A percentile compares a stretch with the other conserved stretches of the same genome.
Conservation (phyloP, 2,329 filamentous ascomycete species). For the Zelopaecilomyces penicillatus region DNA sequence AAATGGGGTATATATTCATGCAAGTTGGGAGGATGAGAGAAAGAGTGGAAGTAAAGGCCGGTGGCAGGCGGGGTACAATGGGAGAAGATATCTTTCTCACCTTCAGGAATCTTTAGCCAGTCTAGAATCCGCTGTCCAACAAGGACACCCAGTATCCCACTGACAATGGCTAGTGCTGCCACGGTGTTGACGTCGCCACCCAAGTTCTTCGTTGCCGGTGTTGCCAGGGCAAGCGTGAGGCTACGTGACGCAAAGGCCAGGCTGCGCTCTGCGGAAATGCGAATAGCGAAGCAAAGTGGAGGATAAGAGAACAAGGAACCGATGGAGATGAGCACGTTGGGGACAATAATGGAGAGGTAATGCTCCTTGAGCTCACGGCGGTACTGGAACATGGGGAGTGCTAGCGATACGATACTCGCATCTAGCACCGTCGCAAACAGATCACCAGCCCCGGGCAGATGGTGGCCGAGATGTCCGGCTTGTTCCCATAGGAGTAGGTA, state of each 20-base stretch:
- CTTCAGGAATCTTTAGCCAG: conserved; percentile 44
- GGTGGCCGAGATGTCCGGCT: background rate
- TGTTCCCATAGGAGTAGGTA: conserved; percentile 42
- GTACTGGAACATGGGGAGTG: conserved; percentile 54
- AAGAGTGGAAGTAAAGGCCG: too few relatives aligned
- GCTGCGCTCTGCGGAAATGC: conserved; percentile 28
- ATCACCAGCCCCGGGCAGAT: conserved; percentile 47
- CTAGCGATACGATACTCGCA: conserved; percentile 49
- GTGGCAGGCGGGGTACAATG: too few relatives aligned
- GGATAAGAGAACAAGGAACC: conserved; percentile 51
- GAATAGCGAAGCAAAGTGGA: conserved; percentile 42
- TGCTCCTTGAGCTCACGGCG: conserved; percentile 45
- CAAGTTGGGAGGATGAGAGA: too few relatives aligned
- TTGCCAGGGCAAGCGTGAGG: conserved; percentile 52
- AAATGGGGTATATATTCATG: too few relatives aligned
- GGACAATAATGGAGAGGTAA: conserved; percentile 45
- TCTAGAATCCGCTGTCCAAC: conserved; percentile 42
- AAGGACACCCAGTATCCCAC: conserved; percentile 49
- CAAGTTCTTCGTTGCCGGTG: conserved; percentile 46
- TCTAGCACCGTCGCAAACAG: conserved; percentile 47
- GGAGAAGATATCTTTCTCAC: conserved; percentile 19
- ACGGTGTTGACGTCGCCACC: conserved; percentile 48
- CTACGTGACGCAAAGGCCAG: conserved; percentile 49
- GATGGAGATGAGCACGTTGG: conserved; percentile 42
- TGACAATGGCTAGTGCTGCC: conserved; percentile 50